Evolutionary conservation across 2,329 filamentous ascomycete genomes (phyloP).

Genomic region (Fusarium aywerte): DNA sequence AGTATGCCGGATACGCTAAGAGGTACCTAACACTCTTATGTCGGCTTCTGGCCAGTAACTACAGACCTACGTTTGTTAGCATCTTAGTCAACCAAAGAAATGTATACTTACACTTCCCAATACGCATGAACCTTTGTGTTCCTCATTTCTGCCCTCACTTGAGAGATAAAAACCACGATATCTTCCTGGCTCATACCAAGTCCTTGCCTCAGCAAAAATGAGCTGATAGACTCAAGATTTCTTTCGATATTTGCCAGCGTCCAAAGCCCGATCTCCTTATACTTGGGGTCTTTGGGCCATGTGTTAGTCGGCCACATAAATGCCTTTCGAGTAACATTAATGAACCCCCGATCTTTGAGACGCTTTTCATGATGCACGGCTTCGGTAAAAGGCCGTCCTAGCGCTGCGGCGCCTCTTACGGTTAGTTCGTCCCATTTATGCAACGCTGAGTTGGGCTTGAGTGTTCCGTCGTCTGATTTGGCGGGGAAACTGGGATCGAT

Average conservation of each 20-base stretch:
- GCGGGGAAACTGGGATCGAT: conserved; percentile 32
- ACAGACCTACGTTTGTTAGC: too few relatives aligned
- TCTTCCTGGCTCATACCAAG: conserved; percentile 24
- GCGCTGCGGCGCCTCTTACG: conserved; percentile 5
- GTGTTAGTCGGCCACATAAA: conserved; percentile 32
- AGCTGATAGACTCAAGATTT: conserved; percentile 17
- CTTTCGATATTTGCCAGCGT: conserved; percentile 21
- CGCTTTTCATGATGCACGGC: conserved; percentile 15
- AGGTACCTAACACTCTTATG: too few relatives aligned
- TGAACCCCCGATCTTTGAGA: conserved; percentile 12
- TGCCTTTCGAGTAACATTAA: not conserved
- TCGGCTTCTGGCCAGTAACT: too few relatives aligned
- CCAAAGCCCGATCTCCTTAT: conserved; percentile 26
- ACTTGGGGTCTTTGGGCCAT: conserved; percentile 26
- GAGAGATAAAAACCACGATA: conserved; percentile 5
- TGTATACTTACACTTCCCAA: conserved; percentile 35
- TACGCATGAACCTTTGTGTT: conserved; percentile 12
- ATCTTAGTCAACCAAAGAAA: too few relatives aligned
- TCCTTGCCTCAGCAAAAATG: conserved; percentile 2
- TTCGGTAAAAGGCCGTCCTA: conserved; percentile 15
- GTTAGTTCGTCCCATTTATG: conserved; percentile 30
- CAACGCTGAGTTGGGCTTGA: not conserved
- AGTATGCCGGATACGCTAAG: too few relatives aligned
- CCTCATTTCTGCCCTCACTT: conserved; percentile 25
- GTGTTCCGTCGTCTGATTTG: conserved; percentile 29